These are phyloP conservation scores for Skeletonema costatum DNA, from an alignment of 108 stramenopile genomes.

Conservation along the genomic window DNA sequence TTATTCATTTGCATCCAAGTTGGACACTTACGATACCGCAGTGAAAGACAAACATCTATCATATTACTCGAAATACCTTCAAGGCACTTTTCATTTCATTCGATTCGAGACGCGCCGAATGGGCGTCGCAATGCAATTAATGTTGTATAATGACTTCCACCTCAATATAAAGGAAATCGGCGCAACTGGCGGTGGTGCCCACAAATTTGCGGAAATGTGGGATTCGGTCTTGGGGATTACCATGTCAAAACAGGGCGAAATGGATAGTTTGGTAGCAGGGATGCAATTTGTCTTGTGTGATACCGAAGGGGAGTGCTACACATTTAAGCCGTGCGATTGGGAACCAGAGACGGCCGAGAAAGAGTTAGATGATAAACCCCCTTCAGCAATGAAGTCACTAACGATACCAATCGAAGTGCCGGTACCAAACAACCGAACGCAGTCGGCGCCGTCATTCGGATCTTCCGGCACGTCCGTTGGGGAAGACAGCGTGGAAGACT, in stretches of 20 bases:
- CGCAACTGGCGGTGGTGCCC: constrained; percentile 96
- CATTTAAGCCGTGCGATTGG: constrained; percentile 81
- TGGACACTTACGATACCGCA: constrained; percentile 71
- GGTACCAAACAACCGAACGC: background rate
- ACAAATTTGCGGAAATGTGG: constrained; percentile 93
- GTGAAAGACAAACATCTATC: constrained; percentile 89
- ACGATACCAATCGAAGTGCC: background rate
- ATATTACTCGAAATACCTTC: constrained; percentile 88
- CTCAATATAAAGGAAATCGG: constrained; percentile 78
- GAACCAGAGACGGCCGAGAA: constrained; percentile 1
- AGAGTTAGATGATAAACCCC: background rate
- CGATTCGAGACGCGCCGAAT: constrained; percentile 95
- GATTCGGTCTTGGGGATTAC: constrained; percentile 82
- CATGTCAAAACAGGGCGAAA: constrained; percentile 94
- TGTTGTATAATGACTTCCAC: constrained; percentile 81
- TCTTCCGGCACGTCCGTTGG: background rate
- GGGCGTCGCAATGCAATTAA: constrained; percentile 91
- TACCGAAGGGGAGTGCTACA: constrained; percentile 95
- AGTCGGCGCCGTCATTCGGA: background rate
- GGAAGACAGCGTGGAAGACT: background rate
- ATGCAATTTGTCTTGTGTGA: constrained; percentile 95
- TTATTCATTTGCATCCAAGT: constrained; percentile 78
- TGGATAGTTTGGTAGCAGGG: constrained; percentile 94
- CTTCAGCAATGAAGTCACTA: background rate
- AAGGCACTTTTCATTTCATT: constrained; percentile 95